A percentile compares a stretch with the other conserved stretches of the same genome.
Conservation (phyloP, 352 stramenopile species). For the Phytopythium ostracodes region DNA sequence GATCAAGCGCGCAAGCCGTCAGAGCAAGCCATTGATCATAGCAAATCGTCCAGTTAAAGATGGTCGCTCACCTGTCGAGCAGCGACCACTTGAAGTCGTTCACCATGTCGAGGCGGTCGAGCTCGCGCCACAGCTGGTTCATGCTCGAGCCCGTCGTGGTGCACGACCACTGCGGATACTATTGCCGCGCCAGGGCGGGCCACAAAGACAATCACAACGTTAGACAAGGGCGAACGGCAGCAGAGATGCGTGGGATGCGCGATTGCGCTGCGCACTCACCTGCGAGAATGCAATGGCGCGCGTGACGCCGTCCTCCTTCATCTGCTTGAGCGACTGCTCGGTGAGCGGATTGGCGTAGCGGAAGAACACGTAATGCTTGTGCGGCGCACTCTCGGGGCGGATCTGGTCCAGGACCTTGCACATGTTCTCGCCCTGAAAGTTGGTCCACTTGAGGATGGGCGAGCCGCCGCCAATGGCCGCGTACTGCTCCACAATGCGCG, state of each 20-base stretch:
- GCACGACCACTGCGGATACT: constrained; percentile 98
- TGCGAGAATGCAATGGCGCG: constrained; percentile 97
- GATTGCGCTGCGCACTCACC: too few species aligned
- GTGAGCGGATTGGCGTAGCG: constrained; percentile 98
- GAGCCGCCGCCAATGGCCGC: constrained; percentile 96
- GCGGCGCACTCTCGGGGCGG: constrained; percentile 80
- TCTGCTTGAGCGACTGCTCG: constrained; percentile 94
- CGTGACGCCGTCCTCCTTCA: constrained; percentile 93
- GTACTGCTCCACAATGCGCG: constrained; percentile 95
- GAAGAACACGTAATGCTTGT: constrained; percentile 97
- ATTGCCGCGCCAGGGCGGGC: background rate
- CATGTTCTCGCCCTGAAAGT: constrained; percentile 92
- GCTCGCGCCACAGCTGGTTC: constrained; percentile 85
- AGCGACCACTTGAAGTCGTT: constrained; percentile 81
- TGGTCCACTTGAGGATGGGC: constrained; percentile 97
- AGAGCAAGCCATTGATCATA: too few species aligned
- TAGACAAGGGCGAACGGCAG: background rate
- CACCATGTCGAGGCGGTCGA: constrained; percentile 87
- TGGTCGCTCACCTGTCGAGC: constrained; percentile 44
- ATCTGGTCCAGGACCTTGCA: constrained; percentile 87
- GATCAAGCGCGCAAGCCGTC: constrained; percentile 15
- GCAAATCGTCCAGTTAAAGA: background rate
- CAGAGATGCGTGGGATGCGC: background rate
- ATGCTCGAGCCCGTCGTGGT: constrained; percentile 96
- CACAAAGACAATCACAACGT: background rate